Base-by-base conservation (phyloP, 306 rosid genomes). In the Sphenostylis stenocarpa region DNA sequence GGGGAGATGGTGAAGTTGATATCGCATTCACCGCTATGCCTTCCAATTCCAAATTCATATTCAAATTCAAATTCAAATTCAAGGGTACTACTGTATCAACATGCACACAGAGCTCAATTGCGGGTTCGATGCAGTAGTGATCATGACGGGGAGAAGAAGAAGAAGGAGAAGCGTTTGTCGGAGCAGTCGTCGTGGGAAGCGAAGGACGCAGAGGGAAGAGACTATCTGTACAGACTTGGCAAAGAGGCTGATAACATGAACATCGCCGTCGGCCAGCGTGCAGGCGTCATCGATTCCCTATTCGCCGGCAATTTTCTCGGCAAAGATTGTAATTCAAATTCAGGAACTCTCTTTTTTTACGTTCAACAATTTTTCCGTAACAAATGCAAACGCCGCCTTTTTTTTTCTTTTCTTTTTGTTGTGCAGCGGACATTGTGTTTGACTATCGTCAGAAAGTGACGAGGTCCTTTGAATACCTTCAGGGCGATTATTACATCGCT, bases 361-460 rank as follows among this genome's bases (percentile, higher is more conserved):
- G 19, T 23, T 6, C 55, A 6, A 7, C 3, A n/a, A 7, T 39
- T 39, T 36, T 39, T 39, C 15, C 9, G 2, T 10, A 39, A 39
- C 2, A 39, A 10, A 1, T 34, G 9, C 39, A 38, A 38, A 38
- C 13, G 9, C 43, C 45, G 4, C 15, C 6, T 39, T 39, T 39
- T 39, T 3, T 41, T 13, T 41, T 12, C 1, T 3, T 41, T 41
- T 11, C 5, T 41, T 39, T 24, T 57, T 13, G 8, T 43, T 2
- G 0, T 83, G 80, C 80, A 91, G 96, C 98, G 19, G 97, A 95
- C 84, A 89, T 95, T 73, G 98, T 95, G 29, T 95, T 95, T 73
- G 98, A 95, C 86, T 95, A 92, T 74, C 98, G 98, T 45, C 98
- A 95, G 67, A 95, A 92, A 86, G 90, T 73, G 19, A 95, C 97